These are phyloP conservation scores for Mycena venus DNA, from an alignment of 768 basidiomycete species.

Conservation along the genomic window DNA sequence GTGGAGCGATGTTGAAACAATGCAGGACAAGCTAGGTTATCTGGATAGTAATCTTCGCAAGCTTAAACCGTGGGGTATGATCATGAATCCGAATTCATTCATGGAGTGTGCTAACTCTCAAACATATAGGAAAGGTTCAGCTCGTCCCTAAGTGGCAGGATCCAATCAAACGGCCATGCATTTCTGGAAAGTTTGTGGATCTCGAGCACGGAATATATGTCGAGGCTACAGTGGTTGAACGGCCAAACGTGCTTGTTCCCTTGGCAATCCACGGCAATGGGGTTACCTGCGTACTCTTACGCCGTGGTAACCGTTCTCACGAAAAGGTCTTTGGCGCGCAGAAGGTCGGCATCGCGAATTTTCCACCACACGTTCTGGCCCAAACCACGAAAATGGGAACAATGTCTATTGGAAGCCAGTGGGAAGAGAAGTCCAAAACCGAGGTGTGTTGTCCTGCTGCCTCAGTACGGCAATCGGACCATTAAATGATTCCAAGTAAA, in stretches of 20 bases:
- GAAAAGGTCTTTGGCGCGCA: slow-evolving; percentile 2
- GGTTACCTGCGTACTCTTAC: background rate
- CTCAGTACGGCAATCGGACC: background rate
- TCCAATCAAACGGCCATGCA: background rate
- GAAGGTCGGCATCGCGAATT: slow-evolving; percentile 20
- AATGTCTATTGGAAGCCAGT: slow-evolving; percentile 1
- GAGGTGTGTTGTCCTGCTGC: background rate
- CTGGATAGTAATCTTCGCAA: background rate
- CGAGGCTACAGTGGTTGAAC: background rate
- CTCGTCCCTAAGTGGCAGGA: background rate
- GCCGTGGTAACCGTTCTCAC: background rate
- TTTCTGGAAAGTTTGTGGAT: background rate
- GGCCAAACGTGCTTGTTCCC: background rate
- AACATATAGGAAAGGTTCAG: background rate
- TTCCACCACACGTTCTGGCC: slow-evolving; percentile 17
- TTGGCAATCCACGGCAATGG: slow-evolving; percentile 13
- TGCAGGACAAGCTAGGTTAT: background rate
- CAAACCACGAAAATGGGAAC: slow-evolving; percentile 10
- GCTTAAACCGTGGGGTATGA: background rate
- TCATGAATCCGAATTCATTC: background rate
- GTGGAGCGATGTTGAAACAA: background rate
- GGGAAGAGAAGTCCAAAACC: background rate
- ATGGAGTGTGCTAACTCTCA: background rate
- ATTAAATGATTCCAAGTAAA: background rate
- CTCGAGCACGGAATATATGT: background rate